Base-by-base conservation (phyloP, 2,329 filamentous ascomycete genomes). In the Exophiala sideris region DNA sequence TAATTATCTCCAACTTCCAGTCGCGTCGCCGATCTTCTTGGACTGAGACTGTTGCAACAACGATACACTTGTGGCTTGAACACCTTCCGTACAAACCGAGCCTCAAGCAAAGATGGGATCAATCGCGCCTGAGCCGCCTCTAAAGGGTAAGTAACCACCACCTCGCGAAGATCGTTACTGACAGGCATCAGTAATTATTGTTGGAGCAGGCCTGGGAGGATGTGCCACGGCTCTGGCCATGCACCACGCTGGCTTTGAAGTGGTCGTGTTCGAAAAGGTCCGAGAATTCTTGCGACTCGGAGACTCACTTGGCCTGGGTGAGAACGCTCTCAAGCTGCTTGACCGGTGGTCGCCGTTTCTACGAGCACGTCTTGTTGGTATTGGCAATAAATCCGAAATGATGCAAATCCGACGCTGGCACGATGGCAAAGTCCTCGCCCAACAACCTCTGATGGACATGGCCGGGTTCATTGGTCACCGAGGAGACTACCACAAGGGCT, bases 201-300 rank as follows among this genome's bases (percentile, higher is more conserved):
- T 60, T 18, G 58, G 58, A 14, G 54, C 57, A 70, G 83, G 82
- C 16, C 85, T 85, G 55, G 83, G 80, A 35, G 83, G 83, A 12
- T 73, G 85, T 24, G 80, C 81, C 5, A 79, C 82, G 14, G 82
- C 82, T 39, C 82, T 86, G 57, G 83, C 86, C 68, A 84, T 81
- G 63, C 76, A 80, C 57, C 76, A 80, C 12, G 80, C 85, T 59
- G 83, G 83, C 12, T 83, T 85, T 64, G 71, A 75, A 10, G 81
- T 83, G 14, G 70, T 76, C 50, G 75, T 85, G 56, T 82, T 83
- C 65, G 82, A 59, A 48, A 61, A 58, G 38, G 72, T 77, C 52
- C 65, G 72, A 1, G 70, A 70, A 55, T 71, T 76, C 36, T 71
- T 73, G 52, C 67, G 71, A 2, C 68, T 78, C 1, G 77, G 76